Evolutionary conservation across 306 rosid species (phyloP), one percentile per base, ranked within the genome.

Genomic region (Medicago arabica): DNA sequence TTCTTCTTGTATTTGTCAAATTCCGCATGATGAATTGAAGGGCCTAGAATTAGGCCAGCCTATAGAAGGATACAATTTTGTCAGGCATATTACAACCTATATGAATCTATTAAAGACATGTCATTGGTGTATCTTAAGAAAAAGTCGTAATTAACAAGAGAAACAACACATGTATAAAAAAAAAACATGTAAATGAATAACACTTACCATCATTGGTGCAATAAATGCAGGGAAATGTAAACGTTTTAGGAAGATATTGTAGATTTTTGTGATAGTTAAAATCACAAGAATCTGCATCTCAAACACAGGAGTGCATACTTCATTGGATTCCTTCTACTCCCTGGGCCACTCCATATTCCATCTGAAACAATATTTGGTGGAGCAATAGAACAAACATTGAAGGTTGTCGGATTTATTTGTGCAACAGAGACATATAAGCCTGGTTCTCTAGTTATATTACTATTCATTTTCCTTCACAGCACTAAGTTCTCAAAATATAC

Each of bases 1-100:
- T 41, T 7, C 82, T 41, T 7, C 28, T 67, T 51, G 63, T 9
- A 38, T 34, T 28, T 55, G 46, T 31, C 44, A 17, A 68, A 0
- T 40, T 11, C 25, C 31, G 18, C 18, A 10, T 58, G 17, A 5
- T 17, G 13, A 79, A 89, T 15, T 8, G 85, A 57, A 31, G 83
- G 79, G 4, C 92, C 88, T 8, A 90, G 80, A 70, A 85, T 51
- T 40, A 92, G 3, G 34, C 93, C 92, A 14, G 74, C 65, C 93
- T 88, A 80, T 78, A 80, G 16, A 41, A 54, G 17, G n/a, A 65
- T 11, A 40, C 49, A 16, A 64, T 34, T 60, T 7, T 28, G 11
- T 25, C 66, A 54, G 25, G 2, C 23, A 18, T 11, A 44, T 44
- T 44, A 12, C 50, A 44, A 44, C n/a, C 15, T 17, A 28, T 28